Evolutionary conservation across 139 green algal genomes (phyloP), one percentile per base, ranked within the genome.

Genomic region (Coelastrella sp.): DNA sequence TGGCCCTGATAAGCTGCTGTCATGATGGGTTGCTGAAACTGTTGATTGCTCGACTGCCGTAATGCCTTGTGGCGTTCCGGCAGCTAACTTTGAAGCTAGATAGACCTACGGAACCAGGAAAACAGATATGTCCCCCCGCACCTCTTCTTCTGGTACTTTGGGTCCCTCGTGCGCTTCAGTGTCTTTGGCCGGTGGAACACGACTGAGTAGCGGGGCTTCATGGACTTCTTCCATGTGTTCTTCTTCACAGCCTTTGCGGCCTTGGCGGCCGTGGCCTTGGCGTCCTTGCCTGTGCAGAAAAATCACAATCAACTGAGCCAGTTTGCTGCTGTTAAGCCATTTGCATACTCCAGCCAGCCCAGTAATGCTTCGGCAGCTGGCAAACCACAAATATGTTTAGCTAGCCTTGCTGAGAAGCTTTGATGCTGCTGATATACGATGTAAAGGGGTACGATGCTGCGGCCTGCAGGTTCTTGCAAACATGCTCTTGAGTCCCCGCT

Each of bases 181-280:
- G 98, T 99, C 95, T 96, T 99, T 35, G 98, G 98, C 49, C 96
- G 93, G 94, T 99, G 96, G 95, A 99, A 99, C 22, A 96, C 92
- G 24, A 96, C 94, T 73, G 91, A 96, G 94, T 94, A 97, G 85
- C 96, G 95, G 20, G 95, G 93, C 96, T 98, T 98, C 74, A 94
- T 92, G 14, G 85, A 87, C 93, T 97, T 97, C 94, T 97, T 98
- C 88, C 94, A 93, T 87, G 90, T 94, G 61, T 90, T 93, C 94
- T 98, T 98, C 95, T 99, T 99, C 22, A 99, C 95, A 15, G 96
- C 95, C 96, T 99, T 99, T 56, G 96, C 94, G 72, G 81, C 81
- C 81, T 75, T 76, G 60, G 81, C 63, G 81, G 81, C 81, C 81
- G 60, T 87, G 65, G 60, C 81, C 81, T 87, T 87, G 61, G 81